A percentile compares a stretch with the other conserved stretches of the same genome.
Evolutionary conservation across 2,329 filamentous ascomycete species (phyloP).

Genomic region (Hypoxylon sp.): DNA sequence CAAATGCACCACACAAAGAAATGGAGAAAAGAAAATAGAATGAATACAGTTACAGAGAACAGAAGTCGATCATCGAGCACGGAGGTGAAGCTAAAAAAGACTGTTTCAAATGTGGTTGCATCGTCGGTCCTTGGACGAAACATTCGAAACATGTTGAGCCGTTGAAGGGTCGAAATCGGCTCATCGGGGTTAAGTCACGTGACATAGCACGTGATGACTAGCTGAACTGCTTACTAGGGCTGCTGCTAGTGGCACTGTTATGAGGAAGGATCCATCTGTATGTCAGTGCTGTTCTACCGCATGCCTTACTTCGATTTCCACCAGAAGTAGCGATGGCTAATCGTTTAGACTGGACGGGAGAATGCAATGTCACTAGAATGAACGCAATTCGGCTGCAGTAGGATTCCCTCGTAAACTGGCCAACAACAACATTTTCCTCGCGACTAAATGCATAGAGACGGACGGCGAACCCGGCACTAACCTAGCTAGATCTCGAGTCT

Average conservation of each 20-base stretch:
- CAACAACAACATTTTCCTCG: conserved; percentile 2
- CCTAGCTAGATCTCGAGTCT: conserved; percentile 11
- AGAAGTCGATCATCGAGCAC: conserved; percentile 3
- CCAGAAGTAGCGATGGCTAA: background rate
- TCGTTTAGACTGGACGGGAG: background rate
- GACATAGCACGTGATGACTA: background rate
- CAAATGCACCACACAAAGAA: conserved; percentile 2
- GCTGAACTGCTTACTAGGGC: conserved; percentile 14
- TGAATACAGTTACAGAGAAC: conserved; percentile 7
- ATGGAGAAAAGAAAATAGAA: conserved; percentile 11
- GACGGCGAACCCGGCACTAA: conserved; percentile 21
- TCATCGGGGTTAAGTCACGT: conserved; percentile 27
- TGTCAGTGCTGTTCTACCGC: background rate
- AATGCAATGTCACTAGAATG: background rate
- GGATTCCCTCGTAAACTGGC: conserved; percentile 8
- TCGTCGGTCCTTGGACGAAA: conserved; percentile 33
- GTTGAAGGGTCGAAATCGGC: conserved; percentile 30
- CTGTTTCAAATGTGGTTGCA: conserved; percentile 26
- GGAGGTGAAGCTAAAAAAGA: conserved; percentile 22
- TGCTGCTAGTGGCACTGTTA: background rate
- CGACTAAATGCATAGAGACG: conserved; percentile 19
- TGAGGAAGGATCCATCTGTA: too few species aligned
- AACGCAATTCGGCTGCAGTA: background rate
- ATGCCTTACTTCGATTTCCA: background rate
- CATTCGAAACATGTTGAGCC: conserved; percentile 36